Evolutionary conservation across 441 rosid genomes (phyloP).

Genomic region (Corymbia calophylla): DNA sequence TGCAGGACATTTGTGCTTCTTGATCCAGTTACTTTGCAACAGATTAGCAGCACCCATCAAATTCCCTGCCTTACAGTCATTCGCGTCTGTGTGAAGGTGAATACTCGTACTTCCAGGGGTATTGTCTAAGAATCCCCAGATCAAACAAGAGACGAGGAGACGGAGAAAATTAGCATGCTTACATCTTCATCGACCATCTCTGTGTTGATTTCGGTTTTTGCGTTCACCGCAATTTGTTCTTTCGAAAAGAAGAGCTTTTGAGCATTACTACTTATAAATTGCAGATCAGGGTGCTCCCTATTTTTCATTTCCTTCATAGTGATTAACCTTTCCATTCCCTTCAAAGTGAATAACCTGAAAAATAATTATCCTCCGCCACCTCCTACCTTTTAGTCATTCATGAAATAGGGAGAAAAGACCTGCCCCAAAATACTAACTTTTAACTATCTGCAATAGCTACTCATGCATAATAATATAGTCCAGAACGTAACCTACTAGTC

Average conservation of each 20-base stretch:
- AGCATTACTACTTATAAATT: background rate
- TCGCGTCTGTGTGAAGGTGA: background rate
- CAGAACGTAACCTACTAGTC: background rate
- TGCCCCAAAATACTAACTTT: background rate
- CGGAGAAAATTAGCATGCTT: background rate
- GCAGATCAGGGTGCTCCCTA: background rate
- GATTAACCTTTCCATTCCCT: no score
- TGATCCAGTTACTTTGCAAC: background rate
- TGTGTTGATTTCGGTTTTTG: background rate
- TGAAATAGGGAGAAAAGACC: background rate
- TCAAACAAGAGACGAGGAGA: background rate
- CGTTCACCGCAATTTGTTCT: background rate
- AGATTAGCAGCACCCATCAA: background rate
- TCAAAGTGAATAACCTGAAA: no score
- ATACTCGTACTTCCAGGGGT: background rate
- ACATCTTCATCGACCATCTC: background rate
- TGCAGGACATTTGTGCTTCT: background rate
- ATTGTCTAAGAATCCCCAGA: background rate
- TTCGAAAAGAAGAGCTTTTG: background rate
- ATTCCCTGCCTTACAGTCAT: background rate
- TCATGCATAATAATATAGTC: background rate
- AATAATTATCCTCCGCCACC: no score
- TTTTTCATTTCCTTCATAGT: background rate
- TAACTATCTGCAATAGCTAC: background rate
- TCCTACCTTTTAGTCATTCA: background rate